Conservation (phyloP, 805 yeast species). For the Scheffersomyces amazonensis region DNA sequence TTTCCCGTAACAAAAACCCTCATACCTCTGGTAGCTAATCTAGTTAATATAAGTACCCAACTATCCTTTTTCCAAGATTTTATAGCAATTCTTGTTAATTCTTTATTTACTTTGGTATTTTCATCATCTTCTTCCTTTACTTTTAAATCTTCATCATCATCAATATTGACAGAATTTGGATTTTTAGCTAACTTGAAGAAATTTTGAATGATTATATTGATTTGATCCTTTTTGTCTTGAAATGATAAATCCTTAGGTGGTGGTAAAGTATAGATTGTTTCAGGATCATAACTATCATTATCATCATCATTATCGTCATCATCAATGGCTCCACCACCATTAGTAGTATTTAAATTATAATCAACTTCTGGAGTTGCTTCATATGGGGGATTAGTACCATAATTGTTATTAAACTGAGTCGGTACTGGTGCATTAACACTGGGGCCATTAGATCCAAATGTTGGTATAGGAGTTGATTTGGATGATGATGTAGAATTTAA, state of each 20-base stretch:
- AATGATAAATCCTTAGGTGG: slow-evolving; percentile 51
- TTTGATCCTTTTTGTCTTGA: slow-evolving; percentile 55
- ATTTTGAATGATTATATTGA: slow-evolving; percentile 56
- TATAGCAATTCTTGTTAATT: slow-evolving; percentile 58
- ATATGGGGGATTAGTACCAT: neutral
- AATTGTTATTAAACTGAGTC: neutral
- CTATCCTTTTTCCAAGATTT: slow-evolving; percentile 57
- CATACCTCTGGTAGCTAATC: slow-evolving; percentile 83
- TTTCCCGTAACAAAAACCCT: slow-evolving; percentile 17
- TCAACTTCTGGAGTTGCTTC: slow-evolving; percentile 5
- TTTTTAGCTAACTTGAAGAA: slow-evolving; percentile 49
- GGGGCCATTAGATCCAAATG: neutral
- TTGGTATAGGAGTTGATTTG: slow-evolving; percentile 1
- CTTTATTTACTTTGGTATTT: slow-evolving; percentile 25
- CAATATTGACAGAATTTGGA: slow-evolving; percentile 8
- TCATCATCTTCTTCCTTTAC: slow-evolving; percentile 12
- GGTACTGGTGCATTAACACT: neutral
- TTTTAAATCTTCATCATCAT: slow-evolving; percentile 12
- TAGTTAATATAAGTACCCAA: slow-evolving; percentile 71
- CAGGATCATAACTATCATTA: slow-evolving; percentile 35
- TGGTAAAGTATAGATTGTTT: slow-evolving; percentile 51
- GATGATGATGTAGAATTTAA: slow-evolving; percentile 1
- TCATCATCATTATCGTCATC: slow-evolving; percentile 31
- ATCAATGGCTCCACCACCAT: slow-evolving; percentile 3
- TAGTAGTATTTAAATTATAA: neutral